Evolutionary conservation across 1,284 basidiomycete species (phyloP).

Genomic region (Naganishia cerealis): DNA sequence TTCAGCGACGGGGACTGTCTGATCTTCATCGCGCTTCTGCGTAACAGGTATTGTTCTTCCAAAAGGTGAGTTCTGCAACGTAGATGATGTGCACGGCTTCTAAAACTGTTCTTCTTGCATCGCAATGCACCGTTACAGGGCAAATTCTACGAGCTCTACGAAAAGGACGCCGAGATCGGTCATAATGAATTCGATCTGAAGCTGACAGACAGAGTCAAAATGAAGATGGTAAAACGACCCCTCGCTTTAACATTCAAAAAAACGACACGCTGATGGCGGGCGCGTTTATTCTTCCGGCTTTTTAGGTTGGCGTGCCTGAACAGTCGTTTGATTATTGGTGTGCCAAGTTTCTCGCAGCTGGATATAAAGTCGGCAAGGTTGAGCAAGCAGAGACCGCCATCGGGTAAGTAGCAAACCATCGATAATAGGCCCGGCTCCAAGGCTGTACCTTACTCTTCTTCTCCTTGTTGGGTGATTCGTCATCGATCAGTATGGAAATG

Average conservation of each 20-base stretch:
- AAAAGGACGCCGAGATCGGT: slow-evolving; percentile 84
- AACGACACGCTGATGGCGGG: background rate
- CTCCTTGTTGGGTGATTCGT: background rate
- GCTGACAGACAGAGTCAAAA: slow-evolving; percentile 71
- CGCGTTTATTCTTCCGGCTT: background rate
- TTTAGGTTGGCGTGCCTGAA: slow-evolving; percentile 91
- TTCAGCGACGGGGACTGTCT: slow-evolving; percentile 41
- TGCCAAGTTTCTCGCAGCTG: slow-evolving; percentile 60
- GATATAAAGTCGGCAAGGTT: slow-evolving; percentile 94
- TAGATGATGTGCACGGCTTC: slow-evolving; percentile 2
- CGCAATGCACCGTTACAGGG: slow-evolving; percentile 23
- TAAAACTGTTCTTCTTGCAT: slow-evolving; percentile 57
- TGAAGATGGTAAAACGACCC: slow-evolving; percentile 80
- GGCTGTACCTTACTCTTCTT: background rate
- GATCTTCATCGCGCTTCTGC: slow-evolving; percentile 50
- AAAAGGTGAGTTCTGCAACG: slow-evolving; percentile 69
- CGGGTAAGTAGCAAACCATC: slow-evolving; percentile 48
- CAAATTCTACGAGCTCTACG: slow-evolving; percentile 70
- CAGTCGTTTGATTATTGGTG: slow-evolving; percentile 73
- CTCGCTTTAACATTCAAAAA: slow-evolving; percentile 2
- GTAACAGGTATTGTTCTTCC: slow-evolving; percentile 78
- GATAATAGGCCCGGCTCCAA: background rate
- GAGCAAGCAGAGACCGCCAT: slow-evolving; percentile 93
- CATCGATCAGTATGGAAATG: slow-evolving; percentile 56
- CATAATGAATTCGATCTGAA: slow-evolving; percentile 92